These are phyloP conservation scores for Nemophila menziesii DNA, from an alignment of 257 asterid species.

Conservation along the genomic window DNA sequence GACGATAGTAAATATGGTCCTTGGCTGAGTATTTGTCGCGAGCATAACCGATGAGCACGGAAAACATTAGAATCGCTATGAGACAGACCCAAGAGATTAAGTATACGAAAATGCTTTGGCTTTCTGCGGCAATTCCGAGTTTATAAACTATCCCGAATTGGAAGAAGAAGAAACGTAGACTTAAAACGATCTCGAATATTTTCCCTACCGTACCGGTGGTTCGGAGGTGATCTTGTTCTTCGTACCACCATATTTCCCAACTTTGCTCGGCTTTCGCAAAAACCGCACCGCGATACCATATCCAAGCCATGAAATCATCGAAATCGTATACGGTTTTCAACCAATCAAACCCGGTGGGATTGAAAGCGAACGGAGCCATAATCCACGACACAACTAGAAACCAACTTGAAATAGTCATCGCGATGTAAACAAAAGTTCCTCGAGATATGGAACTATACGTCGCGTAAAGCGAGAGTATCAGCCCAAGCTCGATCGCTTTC, in stretches of 20 bases:
- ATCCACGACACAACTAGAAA: conserved; percentile 90
- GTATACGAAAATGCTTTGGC: conserved; percentile 75
- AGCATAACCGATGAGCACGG: conserved; percentile 53
- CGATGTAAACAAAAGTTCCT: conserved; percentile 78
- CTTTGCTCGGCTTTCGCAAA: conserved; percentile 88
- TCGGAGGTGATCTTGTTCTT: conserved; percentile 95
- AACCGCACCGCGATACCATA: conserved; percentile 91
- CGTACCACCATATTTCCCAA: conserved; percentile 99
- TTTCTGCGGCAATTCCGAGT: conserved; percentile 72
- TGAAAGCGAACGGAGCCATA: conserved; percentile 79
- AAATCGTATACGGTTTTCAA: conserved; percentile 87
- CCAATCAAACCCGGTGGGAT: conserved; percentile 98
- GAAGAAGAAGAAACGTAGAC: conserved; percentile 94
- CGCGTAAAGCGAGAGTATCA: conserved; percentile 85
- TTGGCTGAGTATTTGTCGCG: conserved; percentile 80
- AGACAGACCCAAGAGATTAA: conserved; percentile 86
- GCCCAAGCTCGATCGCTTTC: conserved; percentile 91
- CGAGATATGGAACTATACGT: conserved; percentile 76
- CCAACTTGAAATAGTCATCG: conserved; percentile 92
- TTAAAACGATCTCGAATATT: conserved; percentile 60
- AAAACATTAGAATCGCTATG: conserved; percentile 55
- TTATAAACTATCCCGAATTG: conserved; percentile 96
- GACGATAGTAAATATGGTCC: conserved; percentile 91
- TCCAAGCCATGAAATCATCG: conserved; percentile 92
- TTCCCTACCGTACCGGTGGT: conserved; percentile 93